These are phyloP conservation scores for Lentinus polychrous DNA, from an alignment of 1,284 basidiomycete species.

Conservation along the genomic window DNA sequence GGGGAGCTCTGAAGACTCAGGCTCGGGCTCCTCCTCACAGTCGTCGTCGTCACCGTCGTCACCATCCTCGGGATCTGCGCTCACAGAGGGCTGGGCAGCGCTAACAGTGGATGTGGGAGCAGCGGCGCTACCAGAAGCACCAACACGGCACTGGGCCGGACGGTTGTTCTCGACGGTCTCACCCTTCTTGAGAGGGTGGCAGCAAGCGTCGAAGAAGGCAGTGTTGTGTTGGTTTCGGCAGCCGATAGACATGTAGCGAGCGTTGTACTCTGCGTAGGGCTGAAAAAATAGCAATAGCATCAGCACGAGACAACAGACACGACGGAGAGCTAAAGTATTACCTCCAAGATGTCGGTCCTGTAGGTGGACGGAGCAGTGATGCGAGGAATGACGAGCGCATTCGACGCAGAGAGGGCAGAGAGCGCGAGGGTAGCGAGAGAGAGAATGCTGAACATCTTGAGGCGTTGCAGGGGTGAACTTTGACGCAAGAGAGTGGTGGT, in stretches of 20 bases:
- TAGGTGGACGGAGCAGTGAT: constrained; percentile 36
- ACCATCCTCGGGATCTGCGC: constrained; percentile 11
- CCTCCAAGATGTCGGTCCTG: constrained; percentile 28
- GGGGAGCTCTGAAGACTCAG: constrained; percentile 12
- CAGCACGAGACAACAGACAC: not conserved
- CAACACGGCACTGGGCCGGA: constrained; percentile 44
- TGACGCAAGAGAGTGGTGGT: constrained; percentile 21
- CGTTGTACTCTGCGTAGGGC: constrained; percentile 61
- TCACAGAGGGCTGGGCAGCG: constrained; percentile 21
- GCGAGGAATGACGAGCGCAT: constrained; percentile 44
- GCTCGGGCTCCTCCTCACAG: constrained; percentile 26
- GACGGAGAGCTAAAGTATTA: constrained; percentile 10
- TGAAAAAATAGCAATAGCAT: constrained; percentile 9
- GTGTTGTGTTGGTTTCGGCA: constrained; percentile 58
- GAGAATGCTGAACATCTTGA: constrained; percentile 39
- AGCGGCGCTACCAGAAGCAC: constrained; percentile 13
- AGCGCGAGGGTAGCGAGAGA: constrained; percentile 43
- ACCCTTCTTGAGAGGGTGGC: constrained; percentile 45
- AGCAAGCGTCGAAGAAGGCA: constrained; percentile 60
- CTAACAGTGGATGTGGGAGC: constrained; percentile 16
- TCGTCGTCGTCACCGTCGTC: constrained; percentile 22
- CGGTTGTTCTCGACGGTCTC: constrained; percentile 42
- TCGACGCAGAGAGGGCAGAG: constrained; percentile 34
- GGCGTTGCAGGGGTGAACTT: constrained; percentile 14
- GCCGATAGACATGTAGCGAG: constrained; percentile 51